Base-by-base conservation (phyloP, 306 rosid species). In the Dicorynia guianensis region DNA sequence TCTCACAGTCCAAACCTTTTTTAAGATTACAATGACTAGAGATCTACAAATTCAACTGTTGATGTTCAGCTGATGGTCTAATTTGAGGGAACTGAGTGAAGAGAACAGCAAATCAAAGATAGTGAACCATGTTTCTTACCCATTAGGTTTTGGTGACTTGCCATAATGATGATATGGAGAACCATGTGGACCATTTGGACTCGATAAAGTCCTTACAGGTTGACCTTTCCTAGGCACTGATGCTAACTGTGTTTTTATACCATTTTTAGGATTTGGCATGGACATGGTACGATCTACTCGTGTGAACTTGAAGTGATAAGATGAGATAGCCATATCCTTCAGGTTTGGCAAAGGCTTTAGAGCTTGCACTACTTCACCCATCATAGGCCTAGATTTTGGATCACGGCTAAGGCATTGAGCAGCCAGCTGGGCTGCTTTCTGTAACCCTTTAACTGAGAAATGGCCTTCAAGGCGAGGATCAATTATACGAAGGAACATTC, bases 401-500 rank as follows among this genome's bases (percentile, higher is more conserved):
- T 94, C 95, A 8, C 98, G 93, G 76, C 86, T 83, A 53, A 94
- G 97, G 87, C 98, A 94, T 69, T 83, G 90, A 15, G 93, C 80
- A 60, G 95, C 95, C 17, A 94, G 79, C 82, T 84, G 90, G 36
- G 89, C 75, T 15, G 95, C 93, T 80, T 85, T 88, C 71, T 92
- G 96, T 1, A 95, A 87, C 8, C 96, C 98, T 86, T 92, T 94
- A 57, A 94, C 66, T 0, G 97, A 94, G 84, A 95, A 95, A 83
- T 95, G 97, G 36, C 99, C 97, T 81, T 95, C 99, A 1, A 95
- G 94, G 20, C 97, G 93, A 12, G 96, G 90, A 74, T 95, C 99
- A 25, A 95, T 87, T 68, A 95, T 74, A 77, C 85, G 88, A 86
- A 61, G 87, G 84, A 92, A 85, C 86, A 78, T 79, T 78, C 93